These are phyloP conservation scores for Lipomyces orientalis DNA, from an alignment of 805 yeast genomes.

Conservation along the genomic window DNA sequence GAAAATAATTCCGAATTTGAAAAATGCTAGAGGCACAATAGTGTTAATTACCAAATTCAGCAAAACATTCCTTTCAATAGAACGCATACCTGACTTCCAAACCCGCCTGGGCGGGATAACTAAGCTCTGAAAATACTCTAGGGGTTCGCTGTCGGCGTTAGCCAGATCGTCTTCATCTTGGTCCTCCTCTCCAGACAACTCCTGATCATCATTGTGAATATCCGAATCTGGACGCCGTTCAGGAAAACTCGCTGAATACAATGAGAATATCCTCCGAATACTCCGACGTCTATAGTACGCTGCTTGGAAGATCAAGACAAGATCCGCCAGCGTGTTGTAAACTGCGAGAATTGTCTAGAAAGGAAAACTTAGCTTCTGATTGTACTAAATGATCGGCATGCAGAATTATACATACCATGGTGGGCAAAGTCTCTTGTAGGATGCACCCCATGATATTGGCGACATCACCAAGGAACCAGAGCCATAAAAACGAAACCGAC, in stretches of 20 bases:
- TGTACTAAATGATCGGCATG: not conserved
- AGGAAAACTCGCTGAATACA: conserved; percentile 79
- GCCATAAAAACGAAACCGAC: conserved; percentile 79
- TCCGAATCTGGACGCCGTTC: not conserved
- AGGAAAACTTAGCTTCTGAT: not conserved
- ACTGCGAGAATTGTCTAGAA: conserved; percentile 73
- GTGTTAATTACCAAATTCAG: not conserved
- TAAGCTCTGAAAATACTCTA: conserved; percentile 32
- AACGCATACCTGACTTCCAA: conserved; percentile 30
- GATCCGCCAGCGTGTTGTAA: conserved; percentile 90
- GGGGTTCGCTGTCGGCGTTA: conserved; percentile 1
- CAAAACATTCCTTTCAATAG: not conserved
- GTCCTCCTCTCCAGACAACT: conserved; percentile 7
- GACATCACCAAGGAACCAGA: conserved; percentile 94
- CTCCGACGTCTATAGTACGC: conserved; percentile 72
- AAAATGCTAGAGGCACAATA: conserved; percentile 59
- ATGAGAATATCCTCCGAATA: conserved; percentile 61
- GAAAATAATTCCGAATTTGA: conserved; percentile 70
- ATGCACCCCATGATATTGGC: conserved; percentile 92
- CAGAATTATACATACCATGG: conserved; percentile 59
- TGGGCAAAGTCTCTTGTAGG: conserved; percentile 87
- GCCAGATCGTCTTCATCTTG: conserved; percentile 13
- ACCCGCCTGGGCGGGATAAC: conserved; percentile 34
- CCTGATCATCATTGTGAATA: not conserved
- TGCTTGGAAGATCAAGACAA: conserved; percentile 83